These are phyloP conservation scores for Tremellales sp. DNA, from an alignment of 1,284 basidiomycete genomes.

Conservation along the genomic window DNA sequence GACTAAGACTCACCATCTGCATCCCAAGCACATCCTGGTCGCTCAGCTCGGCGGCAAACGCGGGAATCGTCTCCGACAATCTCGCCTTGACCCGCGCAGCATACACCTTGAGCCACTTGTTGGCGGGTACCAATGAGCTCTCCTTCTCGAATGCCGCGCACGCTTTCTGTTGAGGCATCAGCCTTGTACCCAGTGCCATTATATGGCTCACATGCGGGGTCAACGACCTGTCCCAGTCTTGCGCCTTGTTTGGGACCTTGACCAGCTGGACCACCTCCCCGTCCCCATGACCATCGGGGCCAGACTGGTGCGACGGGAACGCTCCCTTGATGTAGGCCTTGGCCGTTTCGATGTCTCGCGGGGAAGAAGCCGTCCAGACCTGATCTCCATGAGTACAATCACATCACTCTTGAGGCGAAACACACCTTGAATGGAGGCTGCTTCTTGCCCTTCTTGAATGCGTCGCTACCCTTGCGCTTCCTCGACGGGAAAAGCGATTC, in stretches of 20 bases:
- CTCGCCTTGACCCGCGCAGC: slow-evolving; percentile 38
- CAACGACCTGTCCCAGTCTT: slow-evolving; percentile 46
- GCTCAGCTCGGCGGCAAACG: slow-evolving; percentile 32
- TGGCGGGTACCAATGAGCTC: slow-evolving; percentile 44
- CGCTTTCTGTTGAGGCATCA: slow-evolving; percentile 37
- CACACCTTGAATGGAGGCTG: slow-evolving; percentile 33
- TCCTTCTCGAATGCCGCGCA: slow-evolving; percentile 50
- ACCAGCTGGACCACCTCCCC: slow-evolving; percentile 47
- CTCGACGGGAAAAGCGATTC: slow-evolving; percentile 42
- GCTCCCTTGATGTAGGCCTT: slow-evolving; percentile 49
- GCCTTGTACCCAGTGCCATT: neutral
- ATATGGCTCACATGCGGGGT: slow-evolving; percentile 46
- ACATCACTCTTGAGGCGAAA: neutral
- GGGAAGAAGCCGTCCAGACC: slow-evolving; percentile 49
- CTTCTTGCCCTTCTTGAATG: slow-evolving; percentile 15
- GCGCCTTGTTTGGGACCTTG: slow-evolving; percentile 49
- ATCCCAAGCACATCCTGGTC: slow-evolving; percentile 48
- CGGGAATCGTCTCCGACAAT: slow-evolving; percentile 26
- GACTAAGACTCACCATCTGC: slow-evolving; percentile 40
- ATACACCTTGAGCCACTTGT: slow-evolving; percentile 44
- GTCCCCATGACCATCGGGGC: slow-evolving; percentile 47
- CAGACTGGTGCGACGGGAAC: slow-evolving; percentile 48
- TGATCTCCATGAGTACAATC: slow-evolving; percentile 5
- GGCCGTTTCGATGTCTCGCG: slow-evolving; percentile 48
- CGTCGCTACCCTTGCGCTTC: slow-evolving; percentile 13